These are phyloP conservation scores for Dictyostelium citrinum DNA, from an alignment of 78 protist species.

Conservation along the genomic window DNA sequence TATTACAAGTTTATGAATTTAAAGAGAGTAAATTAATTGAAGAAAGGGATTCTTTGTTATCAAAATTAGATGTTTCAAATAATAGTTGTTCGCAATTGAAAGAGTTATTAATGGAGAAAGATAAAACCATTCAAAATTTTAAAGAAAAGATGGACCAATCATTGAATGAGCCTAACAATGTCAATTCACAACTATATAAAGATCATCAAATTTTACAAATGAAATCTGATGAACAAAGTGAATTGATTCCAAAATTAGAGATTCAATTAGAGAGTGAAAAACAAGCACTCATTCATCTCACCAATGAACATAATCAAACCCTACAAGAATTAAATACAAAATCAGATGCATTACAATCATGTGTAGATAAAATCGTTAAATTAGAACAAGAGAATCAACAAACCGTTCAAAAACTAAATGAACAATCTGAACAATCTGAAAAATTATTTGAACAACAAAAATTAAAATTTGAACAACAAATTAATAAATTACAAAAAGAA, in stretches of 20 bases:
- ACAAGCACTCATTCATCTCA: conserved; percentile 3
- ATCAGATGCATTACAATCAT: not conserved
- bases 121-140: not conserved
- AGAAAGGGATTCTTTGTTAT: not conserved
- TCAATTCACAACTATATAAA: not conserved
- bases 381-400: conserved; percentile 18
- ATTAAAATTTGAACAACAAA: not conserved
- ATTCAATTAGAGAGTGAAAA: not conserved
- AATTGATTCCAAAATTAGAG: not conserved
- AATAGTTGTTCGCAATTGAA: not conserved
- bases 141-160: not conserved
- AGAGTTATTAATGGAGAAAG: not conserved
- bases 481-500: not conserved
- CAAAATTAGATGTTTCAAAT: not conserved
- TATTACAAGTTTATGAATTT: conserved; percentile 31
- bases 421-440: not conserved
- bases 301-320: not conserved
- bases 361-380: not conserved
- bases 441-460: not conserved
- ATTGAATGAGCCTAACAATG: too few species aligned
- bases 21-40: conserved; percentile 28
- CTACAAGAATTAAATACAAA: not conserved
- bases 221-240: conserved; percentile 2
- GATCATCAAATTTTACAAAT: not conserved
- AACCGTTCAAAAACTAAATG: not conserved